phyloP scores from a whole-genome alignment of 306 rosid genomes.

The Abrus pulchellus region DNA sequence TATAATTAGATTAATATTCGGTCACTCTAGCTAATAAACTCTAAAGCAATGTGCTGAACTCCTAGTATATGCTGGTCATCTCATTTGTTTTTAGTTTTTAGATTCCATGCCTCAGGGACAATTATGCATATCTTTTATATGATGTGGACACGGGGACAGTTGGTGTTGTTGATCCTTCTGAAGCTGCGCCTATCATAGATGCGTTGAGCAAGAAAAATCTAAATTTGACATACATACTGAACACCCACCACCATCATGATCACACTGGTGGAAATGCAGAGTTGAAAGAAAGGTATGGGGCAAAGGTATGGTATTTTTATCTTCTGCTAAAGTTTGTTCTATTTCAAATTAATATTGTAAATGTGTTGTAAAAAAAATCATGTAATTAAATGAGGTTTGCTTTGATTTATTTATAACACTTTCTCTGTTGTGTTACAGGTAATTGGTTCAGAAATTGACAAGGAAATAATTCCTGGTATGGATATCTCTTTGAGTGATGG shows the following conservation, averaged over 20 bases:
- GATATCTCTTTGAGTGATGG: constrained; percentile 91
- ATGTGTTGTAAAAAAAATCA: constrained; percentile 19
- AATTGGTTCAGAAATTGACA: constrained; percentile 87
- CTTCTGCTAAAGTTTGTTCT: constrained; percentile 20
- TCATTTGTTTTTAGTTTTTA: constrained; percentile 49
- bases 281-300: constrained; percentile 92
- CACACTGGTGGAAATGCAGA: constrained; percentile 94
- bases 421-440: constrained; percentile 62
- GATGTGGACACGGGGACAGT: constrained; percentile 96
- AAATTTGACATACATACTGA: constrained; percentile 91
- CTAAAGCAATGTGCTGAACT: neutral
- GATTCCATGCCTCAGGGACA: constrained; percentile 95
- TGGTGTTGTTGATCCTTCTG: constrained; percentile 98
- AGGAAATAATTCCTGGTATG: constrained; percentile 84
- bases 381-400: constrained; percentile 8
- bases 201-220: constrained; percentile 80
- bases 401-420: constrained; percentile 17
- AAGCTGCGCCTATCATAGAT: constrained; percentile 83
- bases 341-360: neutral
- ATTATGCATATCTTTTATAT: constrained; percentile 90
- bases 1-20: constrained; percentile 21
- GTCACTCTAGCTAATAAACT: constrained; percentile 19
- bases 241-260: constrained; percentile 94
- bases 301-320: constrained; percentile 52
- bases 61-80: neutral